Base-by-base conservation (phyloP, 2,329 filamentous ascomycete genomes). In the Penicillium olsonii region DNA sequence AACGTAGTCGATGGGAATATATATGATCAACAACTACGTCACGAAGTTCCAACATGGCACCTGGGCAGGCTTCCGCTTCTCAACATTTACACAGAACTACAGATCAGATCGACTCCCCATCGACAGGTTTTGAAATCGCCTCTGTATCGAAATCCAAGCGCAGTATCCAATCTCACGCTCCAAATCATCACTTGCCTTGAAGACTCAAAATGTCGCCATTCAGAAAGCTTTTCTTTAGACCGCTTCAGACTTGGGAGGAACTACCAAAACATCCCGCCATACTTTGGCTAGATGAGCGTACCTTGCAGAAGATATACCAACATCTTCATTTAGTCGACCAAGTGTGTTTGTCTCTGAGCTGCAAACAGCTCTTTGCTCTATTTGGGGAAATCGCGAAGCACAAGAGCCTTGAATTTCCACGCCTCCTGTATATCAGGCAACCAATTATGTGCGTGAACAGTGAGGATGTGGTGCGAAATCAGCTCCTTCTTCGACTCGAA, bases 301-400 rank as follows among this genome's bases (percentile, higher is more conserved):
- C 45, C 34, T 45, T 56, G 18, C 14, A 15, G 5, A 29, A 42
- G 17, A 41, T 53, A 18, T 41, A 45, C 42, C 17, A 52, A 18
- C 26, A 41, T 19, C 42, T 53, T 22, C 22, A 38, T 14, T 45
- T 45, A 18, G 49, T 56, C 34, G 48, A 55, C 31, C 37, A 46
- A 53, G 43, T 42, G 14, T 56, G 52, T 41, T 22, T 55, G 29
- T 37, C 46, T 11, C 54, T 55, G n/a, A 50, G 39, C 49, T 55
- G 49, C 27, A 55, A 55, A 52, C 18, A 20, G 27, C 33, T 56
- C 20, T 54, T 48, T 31, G 18, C 18, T n/a, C 39, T 48, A 33
- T 52, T 37, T 18, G 31, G 37, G 14, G 22, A 24, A 24, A 24
- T 24, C 8, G 22, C 22, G 22, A n/a, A n/a, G n/a, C n/a, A 54